Evolutionary conservation across 2,329 filamentous ascomycete species (phyloP), one percentile per base, ranked within the genome.

Genomic region (Neophaeococcomyces aloes): DNA sequence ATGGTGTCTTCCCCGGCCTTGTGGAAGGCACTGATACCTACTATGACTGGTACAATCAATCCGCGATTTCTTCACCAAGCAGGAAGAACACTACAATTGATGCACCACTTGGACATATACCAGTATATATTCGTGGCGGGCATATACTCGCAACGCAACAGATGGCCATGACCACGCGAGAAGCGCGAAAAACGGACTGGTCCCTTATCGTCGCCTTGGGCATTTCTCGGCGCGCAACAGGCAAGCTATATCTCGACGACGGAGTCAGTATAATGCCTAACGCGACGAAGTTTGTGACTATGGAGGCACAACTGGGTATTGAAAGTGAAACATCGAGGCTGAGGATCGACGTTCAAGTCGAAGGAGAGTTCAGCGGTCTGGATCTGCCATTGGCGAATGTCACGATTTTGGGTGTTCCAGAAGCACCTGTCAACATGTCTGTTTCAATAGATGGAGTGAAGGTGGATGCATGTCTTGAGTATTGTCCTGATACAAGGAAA

Each of bases 21-120:
- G 69, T 69, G 2, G 48, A 55, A 31, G 52, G 68, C 18, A 53
- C 44, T 2, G 74, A 76, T 31, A 60, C 77, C 2, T 88, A 82
- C 79, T 88, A 86, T 55, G 83, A 88, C 59, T 88, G 82, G 81
- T 86, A 86, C 60, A 81, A 73, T n/a, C 74, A 78, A 39, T 69
- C 68, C 0, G 68, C 67, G 0, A 66, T 85, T 2, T 56, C 65
- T 13, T 48, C 65, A 19, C 72, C 74, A 7, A 65, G 70, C 44
- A 45, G 25, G 6, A 52, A 49, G 32, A 81, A 81, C 56, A 70
- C 70, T 10, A 78, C 75, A 3, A 75, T 81, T 46, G 57, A 67
- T 15, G 78, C 78, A 3, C 78, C 78, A 1, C 61, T 81, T 2
- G 74, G 75, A 10, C 76, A 87, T 53, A 86, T 88, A 38, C 82